Evolutionary conservation across 2,329 filamentous ascomycete genomes (phyloP).

Genomic region (Colletotrichum tamarilloi): DNA sequence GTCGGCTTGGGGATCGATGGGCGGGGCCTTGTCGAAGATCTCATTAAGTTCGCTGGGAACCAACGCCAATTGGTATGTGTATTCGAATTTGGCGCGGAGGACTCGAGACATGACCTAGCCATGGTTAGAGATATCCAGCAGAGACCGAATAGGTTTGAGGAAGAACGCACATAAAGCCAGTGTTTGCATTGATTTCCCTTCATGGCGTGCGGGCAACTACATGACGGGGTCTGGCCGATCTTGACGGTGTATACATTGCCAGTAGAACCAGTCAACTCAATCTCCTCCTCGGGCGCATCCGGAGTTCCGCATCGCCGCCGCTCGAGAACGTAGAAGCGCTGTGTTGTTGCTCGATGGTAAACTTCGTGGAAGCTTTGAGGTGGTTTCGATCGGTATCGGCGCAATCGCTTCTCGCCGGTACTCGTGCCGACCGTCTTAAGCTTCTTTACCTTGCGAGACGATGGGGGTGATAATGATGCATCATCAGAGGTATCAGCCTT

Average conservation of each 20-base stretch:
- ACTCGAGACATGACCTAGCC: conserved; percentile 66
- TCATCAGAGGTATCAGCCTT: background rate
- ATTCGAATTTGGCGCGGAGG: conserved; percentile 64
- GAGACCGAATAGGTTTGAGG: background rate
- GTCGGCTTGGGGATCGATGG: conserved; percentile 52
- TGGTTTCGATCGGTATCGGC: conserved; percentile 46
- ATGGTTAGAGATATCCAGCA: background rate
- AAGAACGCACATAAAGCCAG: conserved; percentile 62
- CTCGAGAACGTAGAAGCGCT: conserved; percentile 60
- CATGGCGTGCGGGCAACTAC: conserved; percentile 65
- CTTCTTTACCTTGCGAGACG: background rate
- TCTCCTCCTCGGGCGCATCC: conserved; percentile 59
- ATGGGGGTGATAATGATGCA: too few species aligned
- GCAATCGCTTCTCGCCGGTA: conserved; percentile 48
- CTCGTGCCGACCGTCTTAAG: background rate
- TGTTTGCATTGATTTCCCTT: conserved; percentile 74
- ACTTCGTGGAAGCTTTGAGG: conserved; percentile 49
- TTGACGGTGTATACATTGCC: conserved; percentile 73
- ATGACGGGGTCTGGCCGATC: conserved; percentile 62
- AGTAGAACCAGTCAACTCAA: conserved; percentile 72
- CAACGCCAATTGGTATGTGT: conserved; percentile 72
- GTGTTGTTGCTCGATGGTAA: conserved; percentile 52
- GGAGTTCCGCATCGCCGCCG: conserved; percentile 49
- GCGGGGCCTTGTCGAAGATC: conserved; percentile 66
- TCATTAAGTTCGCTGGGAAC: conserved; percentile 67